Evolutionary conservation across 495 filamentous ascomycete species (phyloP).

Genomic region (Lophiostoma macrostomum): DNA sequence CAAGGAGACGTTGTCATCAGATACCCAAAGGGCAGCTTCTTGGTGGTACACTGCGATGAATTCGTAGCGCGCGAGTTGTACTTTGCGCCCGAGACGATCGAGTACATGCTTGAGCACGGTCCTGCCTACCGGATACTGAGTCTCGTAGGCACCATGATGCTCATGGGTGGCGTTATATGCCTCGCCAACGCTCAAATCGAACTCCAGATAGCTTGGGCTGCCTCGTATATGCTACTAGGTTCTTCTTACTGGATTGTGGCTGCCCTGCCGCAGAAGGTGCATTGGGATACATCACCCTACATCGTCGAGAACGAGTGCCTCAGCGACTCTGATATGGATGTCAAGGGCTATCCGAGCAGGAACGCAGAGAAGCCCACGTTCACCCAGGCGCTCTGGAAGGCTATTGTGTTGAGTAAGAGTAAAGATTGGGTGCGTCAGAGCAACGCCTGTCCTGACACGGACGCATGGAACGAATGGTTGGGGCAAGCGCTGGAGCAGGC

Average conservation of each 20-base stretch:
- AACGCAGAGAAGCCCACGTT: conserved; percentile 39
- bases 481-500: conserved; percentile 30
- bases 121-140: conserved; percentile 43
- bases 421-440: conserved; percentile 40
- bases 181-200: conserved; percentile 44
- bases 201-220: conserved; percentile 46
- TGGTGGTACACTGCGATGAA: conserved; percentile 42
- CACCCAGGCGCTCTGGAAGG: conserved; percentile 47
- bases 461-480: conserved; percentile 45
- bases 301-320: conserved; percentile 35
- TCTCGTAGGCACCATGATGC: conserved; percentile 46
- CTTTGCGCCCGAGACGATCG: conserved; percentile 46
- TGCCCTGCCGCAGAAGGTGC: conserved; percentile 40
- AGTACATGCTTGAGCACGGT: conserved; percentile 39
- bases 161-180: conserved; percentile 49
- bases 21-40: conserved; percentile 42
- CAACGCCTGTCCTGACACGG: conserved; percentile 41
- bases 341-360: conserved; percentile 18
- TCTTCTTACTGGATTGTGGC: conserved; percentile 48
- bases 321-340: conserved; percentile 29
- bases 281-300: conserved; percentile 47
- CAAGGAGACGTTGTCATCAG: conserved; percentile 42
- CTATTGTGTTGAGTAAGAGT: conserved; percentile 42
- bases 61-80: conserved; percentile 43
- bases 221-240: conserved; percentile 47